Conservation (phyloP, 2,329 filamentous ascomycete genomes). For the Epichloe elymi region DNA sequence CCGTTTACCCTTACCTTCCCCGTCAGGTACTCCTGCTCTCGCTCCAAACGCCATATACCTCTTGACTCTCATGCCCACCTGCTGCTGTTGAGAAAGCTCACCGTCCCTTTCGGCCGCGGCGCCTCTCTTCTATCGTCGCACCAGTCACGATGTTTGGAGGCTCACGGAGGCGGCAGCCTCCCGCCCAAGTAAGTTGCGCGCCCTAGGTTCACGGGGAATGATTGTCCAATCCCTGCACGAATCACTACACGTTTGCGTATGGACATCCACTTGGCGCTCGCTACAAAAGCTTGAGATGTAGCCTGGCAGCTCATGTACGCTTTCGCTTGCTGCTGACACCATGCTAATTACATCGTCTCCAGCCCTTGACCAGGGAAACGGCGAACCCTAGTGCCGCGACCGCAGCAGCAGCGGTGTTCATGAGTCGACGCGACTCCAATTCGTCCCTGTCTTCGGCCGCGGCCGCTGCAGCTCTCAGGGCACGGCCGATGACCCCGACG, state of each 20-base stretch:
- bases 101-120: background rate
- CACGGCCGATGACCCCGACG: constrained; percentile 63
- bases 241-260: background rate
- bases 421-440: constrained; percentile 47
- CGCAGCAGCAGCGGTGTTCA: constrained; percentile 71
- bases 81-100: constrained; percentile 8
- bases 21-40: background rate
- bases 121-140: background rate
- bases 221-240: no score
- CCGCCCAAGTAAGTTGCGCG: constrained; percentile 30
- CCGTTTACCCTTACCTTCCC: background rate
- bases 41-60: background rate
- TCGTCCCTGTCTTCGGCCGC: constrained; percentile 68
- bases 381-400: constrained; percentile 62
- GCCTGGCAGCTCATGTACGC: background rate
- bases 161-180: constrained; percentile 35
- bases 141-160: constrained; percentile 32
- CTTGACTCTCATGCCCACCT: constrained; percentile 5
- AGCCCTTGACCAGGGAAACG: constrained; percentile 52
- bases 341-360: constrained; percentile 5
- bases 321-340: background rate
- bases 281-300: background rate
- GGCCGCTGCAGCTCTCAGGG: constrained; percentile 72
- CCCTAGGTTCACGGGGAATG: background rate
- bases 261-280: background rate